Percentiles rank a stretch among this genome's conserved stretches.
Conservation (phyloP, 495 filamentous ascomycete genomes). For the Cryomyces antarcticus region DNA sequence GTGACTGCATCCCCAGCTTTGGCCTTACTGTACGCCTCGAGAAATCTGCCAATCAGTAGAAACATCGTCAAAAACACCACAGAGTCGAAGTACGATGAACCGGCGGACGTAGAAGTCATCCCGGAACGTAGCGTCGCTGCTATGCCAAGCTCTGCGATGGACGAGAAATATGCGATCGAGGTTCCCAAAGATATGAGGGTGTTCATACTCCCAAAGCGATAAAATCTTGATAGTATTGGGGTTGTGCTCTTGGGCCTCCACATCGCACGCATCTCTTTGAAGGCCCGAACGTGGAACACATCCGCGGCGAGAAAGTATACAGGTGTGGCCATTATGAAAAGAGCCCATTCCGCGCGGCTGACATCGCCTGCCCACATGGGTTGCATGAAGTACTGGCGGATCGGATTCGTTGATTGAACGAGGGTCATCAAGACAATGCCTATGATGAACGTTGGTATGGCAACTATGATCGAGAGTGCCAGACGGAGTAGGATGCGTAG, state of each 20-base stretch:
- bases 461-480: conserved; percentile 46
- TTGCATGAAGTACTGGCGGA: conserved; percentile 42
- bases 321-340: conserved; percentile 73
- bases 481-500: conserved; percentile 29
- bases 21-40: conserved; percentile 86
- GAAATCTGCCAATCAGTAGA: conserved; percentile 55
- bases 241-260: conserved; percentile 67
- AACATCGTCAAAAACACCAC: conserved; percentile 90
- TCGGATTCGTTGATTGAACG: conserved; percentile 33
- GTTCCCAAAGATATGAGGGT: conserved; percentile 80
- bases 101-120: not conserved
- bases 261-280: conserved; percentile 58
- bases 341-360: conserved; percentile 57
- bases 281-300: conserved; percentile 58
- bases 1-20: conserved; percentile 79
- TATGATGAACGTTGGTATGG: conserved; percentile 75
- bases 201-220: conserved; percentile 93
- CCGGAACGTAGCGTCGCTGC: conserved; percentile 25
- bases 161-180: conserved; percentile 70
- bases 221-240: conserved; percentile 59
- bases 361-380: conserved; percentile 38
- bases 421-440: conserved; percentile 85
- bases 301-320: conserved; percentile 82
- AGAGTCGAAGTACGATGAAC: conserved; percentile 67
- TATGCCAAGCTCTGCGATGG: conserved; percentile 56